phyloP scores from a whole-genome alignment of 2,329 filamentous ascomycete species.

The Alternaria dauci region DNA sequence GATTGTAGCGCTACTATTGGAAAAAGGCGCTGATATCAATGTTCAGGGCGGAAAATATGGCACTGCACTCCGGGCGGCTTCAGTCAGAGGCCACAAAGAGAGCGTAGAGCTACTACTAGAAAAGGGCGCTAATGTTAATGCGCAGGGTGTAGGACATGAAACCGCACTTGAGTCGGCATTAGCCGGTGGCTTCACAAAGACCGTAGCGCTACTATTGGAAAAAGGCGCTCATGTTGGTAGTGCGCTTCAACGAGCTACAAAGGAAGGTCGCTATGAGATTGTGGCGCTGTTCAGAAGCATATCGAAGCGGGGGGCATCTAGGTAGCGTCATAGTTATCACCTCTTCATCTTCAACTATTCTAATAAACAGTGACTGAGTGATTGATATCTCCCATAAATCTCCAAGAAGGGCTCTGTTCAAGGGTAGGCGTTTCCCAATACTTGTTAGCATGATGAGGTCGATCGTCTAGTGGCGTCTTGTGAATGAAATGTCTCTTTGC shows the following conservation, averaged over 20 bases:
- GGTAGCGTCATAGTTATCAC: not conserved
- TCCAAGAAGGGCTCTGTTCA: not conserved
- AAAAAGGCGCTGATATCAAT: not conserved
- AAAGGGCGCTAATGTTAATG: not conserved
- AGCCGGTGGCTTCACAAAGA: not conserved
- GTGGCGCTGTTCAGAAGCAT: not conserved
- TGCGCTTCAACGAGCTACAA: not conserved
- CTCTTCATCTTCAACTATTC: not conserved
- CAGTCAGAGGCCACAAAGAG: not conserved
- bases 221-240: too few species aligned
- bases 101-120: conserved; percentile 9
- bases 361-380: not conserved
- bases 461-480: not conserved
- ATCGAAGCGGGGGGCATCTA: not conserved
- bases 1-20: conserved; percentile 4
- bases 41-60: not conserved
- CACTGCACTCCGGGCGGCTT: conserved; percentile 9
- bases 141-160: not conserved
- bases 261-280: not conserved
- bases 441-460: not conserved
- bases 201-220: too few species aligned
- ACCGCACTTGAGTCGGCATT: not conserved
- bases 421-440: not conserved
- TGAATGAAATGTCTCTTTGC: not conserved
- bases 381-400: not conserved